A percentile compares a stretch with the other conserved stretches of the same genome.
Conservation (phyloP, 352 stramenopile genomes). For the Globisporangium mamillatum region DNA sequence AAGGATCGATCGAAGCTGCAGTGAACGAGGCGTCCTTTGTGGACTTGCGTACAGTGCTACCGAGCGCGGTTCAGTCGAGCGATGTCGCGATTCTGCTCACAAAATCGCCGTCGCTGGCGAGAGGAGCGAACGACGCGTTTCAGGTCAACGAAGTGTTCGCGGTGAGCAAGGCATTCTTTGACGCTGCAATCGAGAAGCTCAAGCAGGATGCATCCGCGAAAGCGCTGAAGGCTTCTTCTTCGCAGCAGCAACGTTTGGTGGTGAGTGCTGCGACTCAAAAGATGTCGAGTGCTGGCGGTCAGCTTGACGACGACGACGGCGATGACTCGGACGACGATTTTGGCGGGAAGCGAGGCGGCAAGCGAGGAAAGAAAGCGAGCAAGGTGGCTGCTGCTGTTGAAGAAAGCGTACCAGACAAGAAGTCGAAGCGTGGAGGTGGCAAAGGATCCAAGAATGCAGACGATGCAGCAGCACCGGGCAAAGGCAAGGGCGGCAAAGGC, state of each 20-base stretch:
- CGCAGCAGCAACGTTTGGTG: conserved; percentile 26
- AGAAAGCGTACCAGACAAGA: conserved; percentile 27
- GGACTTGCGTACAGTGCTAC: conserved; percentile 59
- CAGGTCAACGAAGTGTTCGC: conserved; percentile 60
- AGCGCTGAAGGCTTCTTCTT: conserved; percentile 34
- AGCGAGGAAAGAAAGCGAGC: conserved; percentile 29
- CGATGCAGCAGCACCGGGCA: conserved; percentile 19
- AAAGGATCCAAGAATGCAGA: conserved; percentile 26
- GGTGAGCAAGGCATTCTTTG: conserved; percentile 60
- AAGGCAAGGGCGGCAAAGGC: conserved; percentile 44
- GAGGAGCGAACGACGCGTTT: conserved; percentile 33
- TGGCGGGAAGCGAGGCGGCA: conserved; percentile 34
- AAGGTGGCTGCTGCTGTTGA: conserved; percentile 20
- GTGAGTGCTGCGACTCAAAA: not conserved
- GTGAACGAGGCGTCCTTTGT: conserved; percentile 67
- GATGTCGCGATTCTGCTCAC: conserved; percentile 51
- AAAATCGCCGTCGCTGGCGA: conserved; percentile 36
- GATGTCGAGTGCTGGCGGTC: conserved; percentile 13
- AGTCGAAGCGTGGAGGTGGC: conserved; percentile 45
- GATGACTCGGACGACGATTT: conserved; percentile 40
- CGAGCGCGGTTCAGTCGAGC: conserved; percentile 41
- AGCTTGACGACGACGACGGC: conserved; percentile 29
- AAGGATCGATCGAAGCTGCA: conserved; percentile 66
- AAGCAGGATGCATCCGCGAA: conserved; percentile 44
- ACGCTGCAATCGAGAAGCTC: conserved; percentile 42